Percentiles rank a stretch among this genome's conserved stretches.
phyloP scores from a whole-genome alignment of 768 basidiomycete genomes.

The Myochromella boudieri region DNA sequence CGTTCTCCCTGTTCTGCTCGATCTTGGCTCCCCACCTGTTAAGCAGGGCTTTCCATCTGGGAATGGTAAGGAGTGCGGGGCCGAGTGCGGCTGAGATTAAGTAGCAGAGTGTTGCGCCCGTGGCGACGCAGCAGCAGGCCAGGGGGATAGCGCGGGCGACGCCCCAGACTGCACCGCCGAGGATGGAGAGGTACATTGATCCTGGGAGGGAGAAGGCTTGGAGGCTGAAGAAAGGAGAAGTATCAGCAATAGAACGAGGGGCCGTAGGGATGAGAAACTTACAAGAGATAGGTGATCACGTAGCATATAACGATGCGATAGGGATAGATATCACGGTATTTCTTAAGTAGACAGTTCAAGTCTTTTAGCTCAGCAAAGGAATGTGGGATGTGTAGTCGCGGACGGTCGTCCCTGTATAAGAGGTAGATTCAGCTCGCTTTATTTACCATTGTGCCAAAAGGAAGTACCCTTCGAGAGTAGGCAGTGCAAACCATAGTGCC shows the following conservation, averaged over 20 bases:
- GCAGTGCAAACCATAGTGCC: slow-evolving; percentile 79
- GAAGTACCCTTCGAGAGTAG: slow-evolving; percentile 70
- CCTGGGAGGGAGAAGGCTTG: slow-evolving; percentile 97
- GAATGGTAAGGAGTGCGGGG: slow-evolving; percentile 85
- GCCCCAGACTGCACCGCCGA: slow-evolving; percentile 95
- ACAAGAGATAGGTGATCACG: slow-evolving; percentile 91
- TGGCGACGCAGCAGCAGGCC: slow-evolving; percentile 88
- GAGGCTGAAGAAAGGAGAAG: slow-evolving; percentile 52
- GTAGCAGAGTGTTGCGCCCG: slow-evolving; percentile 91
- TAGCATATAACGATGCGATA: slow-evolving; percentile 85
- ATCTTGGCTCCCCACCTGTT: slow-evolving; percentile 85
- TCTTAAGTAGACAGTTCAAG: slow-evolving; percentile 83
- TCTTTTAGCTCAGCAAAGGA: slow-evolving; percentile 85
- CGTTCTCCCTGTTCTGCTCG: slow-evolving; percentile 73
- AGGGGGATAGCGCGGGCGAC: slow-evolving; percentile 82
- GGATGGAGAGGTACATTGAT: slow-evolving; percentile 96
- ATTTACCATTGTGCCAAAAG: no score
- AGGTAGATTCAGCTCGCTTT: slow-evolving; percentile 14
- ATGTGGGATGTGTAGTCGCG: slow-evolving; percentile 78
- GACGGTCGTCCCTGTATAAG: slow-evolving; percentile 76
- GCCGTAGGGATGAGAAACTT: slow-evolving; percentile 30
- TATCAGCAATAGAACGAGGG: slow-evolving; percentile 5
- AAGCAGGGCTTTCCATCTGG: slow-evolving; percentile 79
- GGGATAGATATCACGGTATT: slow-evolving; percentile 89
- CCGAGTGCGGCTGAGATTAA: slow-evolving; percentile 89